A percentile compares a stretch with the other conserved stretches of the same genome.
These are phyloP conservation scores for Leptoxyphium fumago DNA, from an alignment of 2,329 filamentous ascomycete genomes.

Conservation along the genomic window DNA sequence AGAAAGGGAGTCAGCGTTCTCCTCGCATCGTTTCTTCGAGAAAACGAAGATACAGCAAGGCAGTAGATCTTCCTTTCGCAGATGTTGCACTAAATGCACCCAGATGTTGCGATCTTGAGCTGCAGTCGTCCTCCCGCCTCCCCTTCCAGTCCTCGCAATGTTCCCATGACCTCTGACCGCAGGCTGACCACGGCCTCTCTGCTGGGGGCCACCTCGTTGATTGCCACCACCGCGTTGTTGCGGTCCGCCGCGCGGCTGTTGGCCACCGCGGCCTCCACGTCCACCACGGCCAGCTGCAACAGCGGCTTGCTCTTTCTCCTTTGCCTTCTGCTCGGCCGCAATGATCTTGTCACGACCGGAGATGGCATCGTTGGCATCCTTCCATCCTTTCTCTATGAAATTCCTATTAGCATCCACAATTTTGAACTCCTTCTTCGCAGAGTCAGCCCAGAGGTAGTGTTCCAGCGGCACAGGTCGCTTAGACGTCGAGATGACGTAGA, in stretches of 20 bases:
- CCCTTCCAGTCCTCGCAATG: conserved; percentile 75
- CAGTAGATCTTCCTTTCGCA: conserved; percentile 73
- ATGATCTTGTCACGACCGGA: conserved; percentile 69
- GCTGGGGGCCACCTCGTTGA: conserved; percentile 33
- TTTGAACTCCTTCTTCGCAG: conserved; percentile 66
- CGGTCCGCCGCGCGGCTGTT: conserved; percentile 36
- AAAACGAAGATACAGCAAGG: conserved; percentile 97
- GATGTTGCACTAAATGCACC: conserved; percentile 86
- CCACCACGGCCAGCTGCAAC: conserved; percentile 39
- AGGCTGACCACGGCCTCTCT: conserved; percentile 41
- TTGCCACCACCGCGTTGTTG: conserved; percentile 29
- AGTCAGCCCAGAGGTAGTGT: conserved; percentile 84
- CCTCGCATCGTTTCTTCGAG: conserved; percentile 93
- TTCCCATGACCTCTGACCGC: conserved; percentile 54
- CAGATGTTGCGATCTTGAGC: conserved; percentile 93
- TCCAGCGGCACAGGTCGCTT: conserved; percentile 91
- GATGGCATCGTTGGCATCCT: conserved; percentile 71
- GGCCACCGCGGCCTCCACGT: conserved; percentile 34
- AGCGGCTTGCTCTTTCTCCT: conserved; percentile 32
- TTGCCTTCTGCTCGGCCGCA: conserved; percentile 29
- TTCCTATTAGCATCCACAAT: conserved; percentile 88
- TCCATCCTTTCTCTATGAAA: conserved; percentile 88
- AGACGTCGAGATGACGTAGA: conserved; percentile 94
- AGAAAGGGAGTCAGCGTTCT: conserved; percentile 87
- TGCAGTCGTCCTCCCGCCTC: conserved; percentile 72